Evolutionary conservation across 768 basidiomycete genomes (phyloP).

Genomic region (Cystobasidium ongulense): DNA sequence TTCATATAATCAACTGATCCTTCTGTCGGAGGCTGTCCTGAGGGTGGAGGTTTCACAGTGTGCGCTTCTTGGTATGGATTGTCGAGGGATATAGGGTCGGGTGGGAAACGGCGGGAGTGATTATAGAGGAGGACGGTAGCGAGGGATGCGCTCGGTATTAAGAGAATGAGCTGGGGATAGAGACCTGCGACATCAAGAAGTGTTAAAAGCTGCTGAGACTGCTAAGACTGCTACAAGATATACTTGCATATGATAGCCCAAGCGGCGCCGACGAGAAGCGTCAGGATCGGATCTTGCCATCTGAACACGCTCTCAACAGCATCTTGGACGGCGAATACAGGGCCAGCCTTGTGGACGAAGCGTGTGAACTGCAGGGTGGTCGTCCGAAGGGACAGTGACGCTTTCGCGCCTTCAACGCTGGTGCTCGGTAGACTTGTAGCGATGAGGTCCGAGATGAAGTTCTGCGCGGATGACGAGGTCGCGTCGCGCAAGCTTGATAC

Average conservation of each 20-base stretch:
- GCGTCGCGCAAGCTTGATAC: background rate
- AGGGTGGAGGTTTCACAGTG: background rate
- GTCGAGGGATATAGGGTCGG: conserved; percentile 15
- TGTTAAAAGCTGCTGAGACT: background rate
- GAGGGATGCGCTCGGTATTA: conserved; percentile 13
- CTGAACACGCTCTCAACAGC: conserved; percentile 37
- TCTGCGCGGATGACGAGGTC: background rate
- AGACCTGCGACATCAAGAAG: background rate
- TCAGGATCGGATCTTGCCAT: conserved; percentile 40
- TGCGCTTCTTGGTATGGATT: conserved; percentile 4
- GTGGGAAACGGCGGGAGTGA: conserved; percentile 2
- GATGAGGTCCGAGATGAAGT: conserved; percentile 20
- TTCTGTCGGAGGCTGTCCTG: conserved; percentile 26
- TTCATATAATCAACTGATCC: conserved; percentile 26
- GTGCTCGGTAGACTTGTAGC: background rate
- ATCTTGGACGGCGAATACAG: conserved; percentile 40
- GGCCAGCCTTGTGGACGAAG: conserved; percentile 41
- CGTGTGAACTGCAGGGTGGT: conserved; percentile 38
- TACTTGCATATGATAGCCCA: conserved; percentile 39
- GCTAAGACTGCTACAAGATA: too few relatives aligned
- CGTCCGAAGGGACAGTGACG: conserved; percentile 35
- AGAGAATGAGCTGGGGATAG: conserved; percentile 8
- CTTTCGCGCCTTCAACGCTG: conserved; percentile 30
- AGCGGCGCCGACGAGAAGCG: conserved; percentile 35
- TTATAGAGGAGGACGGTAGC: conserved; percentile 22